Conservation (phyloP, 768 basidiomycete genomes). For the Psilocybe tampanensis region DNA sequence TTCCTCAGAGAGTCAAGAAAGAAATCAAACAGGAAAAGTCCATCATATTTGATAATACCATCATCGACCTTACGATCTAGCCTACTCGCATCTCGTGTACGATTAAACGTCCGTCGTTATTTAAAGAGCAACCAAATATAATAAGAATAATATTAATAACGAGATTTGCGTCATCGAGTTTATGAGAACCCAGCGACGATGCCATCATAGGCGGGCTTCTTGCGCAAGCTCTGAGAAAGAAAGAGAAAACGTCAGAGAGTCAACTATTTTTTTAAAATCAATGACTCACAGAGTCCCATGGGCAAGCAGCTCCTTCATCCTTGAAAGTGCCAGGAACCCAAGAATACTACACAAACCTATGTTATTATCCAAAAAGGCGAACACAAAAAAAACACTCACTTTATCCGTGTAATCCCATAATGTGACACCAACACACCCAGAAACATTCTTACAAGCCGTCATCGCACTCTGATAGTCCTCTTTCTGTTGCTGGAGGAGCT, state of each 20-base stretch:
- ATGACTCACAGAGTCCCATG: slow-evolving; percentile 38
- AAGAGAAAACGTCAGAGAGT: neutral
- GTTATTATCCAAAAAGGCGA: neutral
- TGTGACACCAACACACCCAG: slow-evolving; percentile 45
- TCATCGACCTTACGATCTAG: slow-evolving; percentile 5
- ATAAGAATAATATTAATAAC: too few species aligned
- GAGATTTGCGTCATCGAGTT: too few species aligned
- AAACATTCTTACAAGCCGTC: slow-evolving; percentile 49
- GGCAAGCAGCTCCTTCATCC: slow-evolving; percentile 41
- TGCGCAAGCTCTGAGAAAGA: slow-evolving; percentile 35
- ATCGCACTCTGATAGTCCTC: slow-evolving; percentile 60
- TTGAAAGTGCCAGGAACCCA: slow-evolving; percentile 40
- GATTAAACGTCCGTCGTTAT: too few species aligned
- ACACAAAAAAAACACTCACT: slow-evolving; percentile 9
- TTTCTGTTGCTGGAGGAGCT: slow-evolving; percentile 54
- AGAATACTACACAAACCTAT: slow-evolving; percentile 30
- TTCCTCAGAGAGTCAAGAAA: neutral
- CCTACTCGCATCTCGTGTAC: neutral
- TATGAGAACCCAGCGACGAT: slow-evolving; percentile 38
- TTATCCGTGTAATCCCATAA: slow-evolving; percentile 51
- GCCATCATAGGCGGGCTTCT: slow-evolving; percentile 50
- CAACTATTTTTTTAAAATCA: neutral
- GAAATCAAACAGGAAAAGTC: slow-evolving; percentile 8
- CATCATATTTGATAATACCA: neutral
- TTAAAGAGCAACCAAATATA: too few species aligned